phyloP scores from a whole-genome alignment of 2,329 filamentous ascomycete species.

The Pestalotiopsis sp. region DNA sequence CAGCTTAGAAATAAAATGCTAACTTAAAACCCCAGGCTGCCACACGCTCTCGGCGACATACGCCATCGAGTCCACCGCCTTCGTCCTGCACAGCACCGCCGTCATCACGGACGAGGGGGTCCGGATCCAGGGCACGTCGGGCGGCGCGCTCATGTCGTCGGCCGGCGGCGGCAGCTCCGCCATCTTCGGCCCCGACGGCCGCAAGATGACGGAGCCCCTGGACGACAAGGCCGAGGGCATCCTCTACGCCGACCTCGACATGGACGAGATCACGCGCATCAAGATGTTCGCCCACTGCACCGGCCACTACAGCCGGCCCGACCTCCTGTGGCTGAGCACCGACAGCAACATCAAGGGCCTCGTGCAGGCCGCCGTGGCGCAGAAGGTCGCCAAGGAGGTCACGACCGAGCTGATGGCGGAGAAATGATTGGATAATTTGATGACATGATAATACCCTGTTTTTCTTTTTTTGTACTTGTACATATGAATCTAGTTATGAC shows the following conservation, averaged over 20 bases:
- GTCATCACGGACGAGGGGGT: constrained; percentile 49
- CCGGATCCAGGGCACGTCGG: constrained; percentile 41
- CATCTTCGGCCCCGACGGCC: constrained; percentile 53
- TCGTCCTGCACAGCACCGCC: constrained; percentile 55
- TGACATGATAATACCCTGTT: not conserved
- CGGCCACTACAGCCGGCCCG: constrained; percentile 54
- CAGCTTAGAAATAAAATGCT: not conserved
- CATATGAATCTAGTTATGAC: not conserved
- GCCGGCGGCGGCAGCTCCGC: constrained; percentile 47
- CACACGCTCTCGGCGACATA: constrained; percentile 53
- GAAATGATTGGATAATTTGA: not conserved
- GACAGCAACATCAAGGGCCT: constrained; percentile 23
- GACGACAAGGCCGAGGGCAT: constrained; percentile 39
- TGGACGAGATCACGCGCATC: constrained; percentile 41
- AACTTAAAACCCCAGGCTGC: constrained; percentile 28
- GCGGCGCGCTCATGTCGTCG: constrained; percentile 39
- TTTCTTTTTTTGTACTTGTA: not conserved
- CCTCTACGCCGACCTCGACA: constrained; percentile 49
- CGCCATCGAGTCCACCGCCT: constrained; percentile 57
- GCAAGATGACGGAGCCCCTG: constrained; percentile 40
- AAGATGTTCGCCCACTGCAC: constrained; percentile 46
- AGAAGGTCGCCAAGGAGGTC: not conserved
- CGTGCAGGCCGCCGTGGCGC: constrained; percentile 12
- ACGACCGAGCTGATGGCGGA: not conserved
- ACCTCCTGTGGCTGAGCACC: constrained; percentile 51